Evolutionary conservation across 192 early-diverging fungal genomes (phyloP).

Genomic region (Linnemannia hyalina): DNA sequence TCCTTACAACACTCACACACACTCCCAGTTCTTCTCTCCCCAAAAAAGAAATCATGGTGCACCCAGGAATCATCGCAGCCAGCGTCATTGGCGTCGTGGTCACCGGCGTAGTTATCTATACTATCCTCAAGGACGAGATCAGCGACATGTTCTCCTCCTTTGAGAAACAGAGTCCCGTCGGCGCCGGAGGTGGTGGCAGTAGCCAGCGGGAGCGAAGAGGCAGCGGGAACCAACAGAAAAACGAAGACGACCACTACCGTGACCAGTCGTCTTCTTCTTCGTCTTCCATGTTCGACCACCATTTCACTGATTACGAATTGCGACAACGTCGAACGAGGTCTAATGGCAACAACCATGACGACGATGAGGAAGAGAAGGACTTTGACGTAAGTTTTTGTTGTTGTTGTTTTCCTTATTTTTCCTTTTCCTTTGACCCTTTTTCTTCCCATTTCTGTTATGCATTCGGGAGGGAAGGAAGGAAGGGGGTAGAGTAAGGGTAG

Average conservation of each 20-base stretch:
- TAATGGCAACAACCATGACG: constrained; percentile 12
- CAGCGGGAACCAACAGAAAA: not conserved
- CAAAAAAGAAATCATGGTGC: constrained; percentile 23
- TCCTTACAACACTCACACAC: not conserved
- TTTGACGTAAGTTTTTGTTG: constrained; percentile 31
- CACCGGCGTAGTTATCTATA: constrained; percentile 45
- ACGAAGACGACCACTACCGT: constrained; percentile 12
- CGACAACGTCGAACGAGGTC: constrained; percentile 17
- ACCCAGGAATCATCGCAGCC: constrained; percentile 34
- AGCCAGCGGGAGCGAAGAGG: not conserved
- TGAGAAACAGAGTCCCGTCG: constrained; percentile 21
- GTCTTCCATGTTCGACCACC: constrained; percentile 3
- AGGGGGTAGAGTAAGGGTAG: not conserved
- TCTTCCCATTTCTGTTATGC: not conserved
- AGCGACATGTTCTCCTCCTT: constrained; percentile 20
- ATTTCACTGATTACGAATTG: constrained; percentile 28
- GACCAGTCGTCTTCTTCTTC: constrained; percentile 5
- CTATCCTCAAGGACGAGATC: constrained; percentile 35
- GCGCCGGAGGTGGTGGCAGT: not conserved
- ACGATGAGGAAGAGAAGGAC: constrained; percentile 20
- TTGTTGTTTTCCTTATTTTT: not conserved
- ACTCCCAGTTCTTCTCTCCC: not conserved
- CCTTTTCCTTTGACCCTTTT: constrained; percentile 5
- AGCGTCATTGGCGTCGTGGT: constrained; percentile 40
- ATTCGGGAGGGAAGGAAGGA: not conserved